Base-by-base conservation (phyloP, 768 basidiomycete species). In the Coprinellus micaceus region DNA sequence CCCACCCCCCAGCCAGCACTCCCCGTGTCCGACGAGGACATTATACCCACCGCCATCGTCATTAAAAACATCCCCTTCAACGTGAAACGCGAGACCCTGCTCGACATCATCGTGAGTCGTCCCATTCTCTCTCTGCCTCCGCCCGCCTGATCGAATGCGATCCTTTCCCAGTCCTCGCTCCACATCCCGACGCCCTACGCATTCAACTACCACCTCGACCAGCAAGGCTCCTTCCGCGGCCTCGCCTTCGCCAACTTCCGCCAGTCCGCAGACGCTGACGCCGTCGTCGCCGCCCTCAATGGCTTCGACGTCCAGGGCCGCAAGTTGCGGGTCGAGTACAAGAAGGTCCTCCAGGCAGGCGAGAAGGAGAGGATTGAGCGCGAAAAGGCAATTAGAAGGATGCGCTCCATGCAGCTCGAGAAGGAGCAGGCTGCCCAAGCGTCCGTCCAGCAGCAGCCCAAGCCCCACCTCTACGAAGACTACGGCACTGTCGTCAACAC, bases 31-130 rank as follows among this genome's bases (percentile, higher is more conserved):
- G 91, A 93, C 64, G 94, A 97, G 73, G 94, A 97, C 71, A 81
- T 97, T 71, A 98, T 98, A 74, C 96, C 96, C 54, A 98, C 95
- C 10, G 97, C 97, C 53, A 98, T 99, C 67, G 97, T 99, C 69
- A 98, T 99, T 73, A 99, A 99, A 84, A 98, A 98, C 79, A 99
- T 99, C 77, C 96, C 96, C 63, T 99, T 99, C 81, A 94, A 94
- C 66, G 94, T 98, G 63, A 92, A 94, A 76, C 88, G 92, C 67
- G 96, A 98, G 76, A 92, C 92, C 43, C 83, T 99, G 63, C 85
- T 98, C 67, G 88, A 90, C 76, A 94, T 98, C 70, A 98, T 99
- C 70, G 95, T 96, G 56, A 61, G 92, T 83, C 61, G 55, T 79
- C 29, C 47, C 50, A 59, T 52, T 54, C 43, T 48, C 60, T 52